Evolutionary conservation across 805 yeast species (phyloP), one percentile per base, ranked within the genome.

Genomic region (Nakazawaea holstii): DNA sequence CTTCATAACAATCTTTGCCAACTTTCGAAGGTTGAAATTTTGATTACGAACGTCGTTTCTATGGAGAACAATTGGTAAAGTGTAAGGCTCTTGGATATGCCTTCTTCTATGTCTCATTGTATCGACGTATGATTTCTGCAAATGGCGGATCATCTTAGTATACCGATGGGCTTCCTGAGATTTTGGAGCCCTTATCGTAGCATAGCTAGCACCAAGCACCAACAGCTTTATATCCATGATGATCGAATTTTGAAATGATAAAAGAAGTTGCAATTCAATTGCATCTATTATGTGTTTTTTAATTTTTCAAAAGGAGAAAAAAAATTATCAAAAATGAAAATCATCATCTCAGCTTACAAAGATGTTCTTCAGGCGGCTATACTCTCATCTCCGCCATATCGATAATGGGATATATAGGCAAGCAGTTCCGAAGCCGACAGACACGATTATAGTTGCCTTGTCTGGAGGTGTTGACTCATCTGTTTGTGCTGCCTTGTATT

Each of bases 391-490:
- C 13, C 28, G 41, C n/a, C 29, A 17, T 35, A 26, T 35, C 41
- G 43, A 42, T 14, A 38, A n/a, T 48, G 47, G 15, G 8, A 10
- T 39, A 14, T 62, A 55, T 27, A 38, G 8, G 51, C 88, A 73
- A 59, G 62, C 58, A 5, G 51, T 55, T 15, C 92, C 92, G 0
- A 52, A 55, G 0, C 53, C 53, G 8, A 61, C 71, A 30, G 96
- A 87, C 56, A 78, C 74, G 46, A 76, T 92, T 20, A 67, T 86
- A 17, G 79, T 94, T 5, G 97, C 98, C 7, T 87, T 94, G 96
- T 88, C 97, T 1, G 87, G 96, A 0, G 99, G 99, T 0, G 98
- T 94, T 1, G 99, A 94, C 64, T 91, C 97, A 0, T 84, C 97
- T 1, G 89, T 91, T 1, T 78, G 86, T 2, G 97, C 98, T 0